phyloP scores from a whole-genome alignment of 495 filamentous ascomycete species.

The Penicillium soppii region DNA sequence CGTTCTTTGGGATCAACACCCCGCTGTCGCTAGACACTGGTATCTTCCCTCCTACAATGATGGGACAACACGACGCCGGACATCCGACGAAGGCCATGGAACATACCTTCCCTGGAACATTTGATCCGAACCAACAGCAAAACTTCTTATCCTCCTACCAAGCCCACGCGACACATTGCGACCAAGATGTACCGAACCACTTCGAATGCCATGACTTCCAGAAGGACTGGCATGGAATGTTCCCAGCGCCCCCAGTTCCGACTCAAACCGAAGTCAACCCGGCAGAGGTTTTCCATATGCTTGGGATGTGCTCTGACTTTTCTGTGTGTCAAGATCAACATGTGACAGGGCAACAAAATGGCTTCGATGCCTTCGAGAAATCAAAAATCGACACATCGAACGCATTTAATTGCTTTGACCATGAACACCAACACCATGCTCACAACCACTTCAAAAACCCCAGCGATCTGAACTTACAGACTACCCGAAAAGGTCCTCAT shows the following conservation, averaged over 20 bases:
- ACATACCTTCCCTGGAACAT: slow-evolving; percentile 12
- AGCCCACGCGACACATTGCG: slow-evolving; percentile 32
- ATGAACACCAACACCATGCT: slow-evolving; percentile 24
- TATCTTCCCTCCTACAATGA: slow-evolving; percentile 24
- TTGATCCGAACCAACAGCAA: slow-evolving; percentile 24
- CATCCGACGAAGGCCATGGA: slow-evolving; percentile 25
- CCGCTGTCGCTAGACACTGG: slow-evolving; percentile 32
- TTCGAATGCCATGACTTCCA: slow-evolving; percentile 37
- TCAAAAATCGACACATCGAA: slow-evolving; percentile 15
- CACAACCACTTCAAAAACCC: slow-evolving; percentile 30
- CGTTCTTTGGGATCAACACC: slow-evolving; percentile 35
- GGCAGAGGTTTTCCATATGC: slow-evolving; percentile 43
- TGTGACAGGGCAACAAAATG: slow-evolving; percentile 19
- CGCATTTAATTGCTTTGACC: slow-evolving; percentile 32
- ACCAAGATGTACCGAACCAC: slow-evolving; percentile 32
- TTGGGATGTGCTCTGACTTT: slow-evolving; percentile 39
- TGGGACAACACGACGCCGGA: slow-evolving; percentile 12
- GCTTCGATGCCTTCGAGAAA: slow-evolving; percentile 9
- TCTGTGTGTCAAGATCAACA: slow-evolving; percentile 32
- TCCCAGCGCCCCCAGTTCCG: slow-evolving; percentile 24
- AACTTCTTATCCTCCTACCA: slow-evolving; percentile 29
- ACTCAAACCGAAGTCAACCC: slow-evolving; percentile 35
- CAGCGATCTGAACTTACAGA: slow-evolving; percentile 24
- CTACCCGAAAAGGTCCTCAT: slow-evolving; percentile 30
- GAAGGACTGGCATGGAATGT: slow-evolving; percentile 28